A percentile compares a stretch with the other conserved stretches of the same genome.
Conservation (phyloP, 2,329 filamentous ascomycete genomes). For the Fusarium bactridioides region DNA sequence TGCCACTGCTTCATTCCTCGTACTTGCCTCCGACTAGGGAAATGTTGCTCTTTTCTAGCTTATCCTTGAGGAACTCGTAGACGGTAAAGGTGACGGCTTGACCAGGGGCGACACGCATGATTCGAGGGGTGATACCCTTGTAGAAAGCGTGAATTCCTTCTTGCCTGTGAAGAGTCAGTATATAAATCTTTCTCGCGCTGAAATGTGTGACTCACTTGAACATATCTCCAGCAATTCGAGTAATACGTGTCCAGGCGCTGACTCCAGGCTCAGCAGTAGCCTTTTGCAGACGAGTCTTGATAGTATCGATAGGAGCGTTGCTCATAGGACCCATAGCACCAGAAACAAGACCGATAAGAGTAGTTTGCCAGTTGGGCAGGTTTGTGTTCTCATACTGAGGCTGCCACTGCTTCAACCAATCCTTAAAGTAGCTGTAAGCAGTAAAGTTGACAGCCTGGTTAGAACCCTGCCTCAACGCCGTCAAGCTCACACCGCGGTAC, state of each 20-base stretch:
- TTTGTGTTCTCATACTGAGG: slow-evolving; percentile 69
- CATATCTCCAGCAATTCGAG: slow-evolving; percentile 81
- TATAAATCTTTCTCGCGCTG: accelerated
- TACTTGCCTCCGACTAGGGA: slow-evolving; percentile 69
- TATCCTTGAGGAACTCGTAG: slow-evolving; percentile 79
- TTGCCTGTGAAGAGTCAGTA: slow-evolving; percentile 62
- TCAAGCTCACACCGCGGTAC: slow-evolving; percentile 93
- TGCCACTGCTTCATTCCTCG: slow-evolving; percentile 63
- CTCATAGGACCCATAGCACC: slow-evolving; percentile 96
- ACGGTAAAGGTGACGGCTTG: slow-evolving; percentile 83
- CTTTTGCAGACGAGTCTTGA: slow-evolving; percentile 96
- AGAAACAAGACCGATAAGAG: slow-evolving; percentile 85
- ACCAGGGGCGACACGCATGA: slow-evolving; percentile 96
- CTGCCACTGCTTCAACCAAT: slow-evolving; percentile 75
- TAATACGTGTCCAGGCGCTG: slow-evolving; percentile 81
- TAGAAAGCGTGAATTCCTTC: slow-evolving; percentile 96
- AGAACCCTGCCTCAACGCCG: slow-evolving; percentile 90
- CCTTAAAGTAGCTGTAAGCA: slow-evolving; percentile 93
- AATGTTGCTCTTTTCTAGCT: slow-evolving; percentile 71
- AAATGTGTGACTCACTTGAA: slow-evolving; percentile 66
- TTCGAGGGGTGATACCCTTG: slow-evolving; percentile 96
- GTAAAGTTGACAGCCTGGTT: slow-evolving; percentile 99
- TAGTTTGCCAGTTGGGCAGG: slow-evolving; percentile 89
- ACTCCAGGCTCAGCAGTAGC: slow-evolving; percentile 83
- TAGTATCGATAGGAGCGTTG: slow-evolving; percentile 98